Base-by-base conservation (phyloP, 768 basidiomycete genomes). In the Artomyces pyxidatus region DNA sequence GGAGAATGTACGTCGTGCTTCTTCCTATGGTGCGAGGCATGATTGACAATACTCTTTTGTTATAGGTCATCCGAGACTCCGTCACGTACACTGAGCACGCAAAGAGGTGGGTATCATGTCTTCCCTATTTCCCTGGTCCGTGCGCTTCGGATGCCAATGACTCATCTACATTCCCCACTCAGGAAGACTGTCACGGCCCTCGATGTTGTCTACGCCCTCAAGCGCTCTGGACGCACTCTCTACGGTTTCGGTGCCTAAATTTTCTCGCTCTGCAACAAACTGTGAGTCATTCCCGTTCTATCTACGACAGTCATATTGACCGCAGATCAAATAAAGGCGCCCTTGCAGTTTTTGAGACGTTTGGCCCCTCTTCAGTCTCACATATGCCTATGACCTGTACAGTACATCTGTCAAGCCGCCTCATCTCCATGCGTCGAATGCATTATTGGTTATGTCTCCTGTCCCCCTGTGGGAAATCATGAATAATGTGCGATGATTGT, bases 71-170 rank as follows among this genome's bases (percentile, higher is more conserved):
- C 62, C 70, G 74, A 42, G 75, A 76, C 63, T 73, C 75, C 19
- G 74, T 77, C 60, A 80, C 80, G 51, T 80, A 81, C 74, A 80
- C 79, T 51, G 80, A 81, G 63, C 79, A 80, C 71, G 77, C 79
- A 49, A 80, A 80, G 68, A 65, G 75, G 64, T 65, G 37, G 27
- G 55, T 47, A 1, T 26, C 19, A n/a, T 22, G 25, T 21, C 23
- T 37, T 25, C n/a, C n/a, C 3, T 45, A 41, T 21, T 21, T 12
- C 21, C 16, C 4, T 23, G 28, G 25, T 30, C 17, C 21, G 32
- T 35, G 32, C 32, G 32, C 12, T 26, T 16, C 35, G 21, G 16
- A 17, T n/a, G 25, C 8, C 12, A 12, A 14, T 42, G 17, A 40
- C 30, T 55, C 30, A 46, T 26, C 38, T 21, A 2, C 16, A 22